Base-by-base conservation (phyloP, 73 alveolate species). In the Stentor roeselii region DNA sequence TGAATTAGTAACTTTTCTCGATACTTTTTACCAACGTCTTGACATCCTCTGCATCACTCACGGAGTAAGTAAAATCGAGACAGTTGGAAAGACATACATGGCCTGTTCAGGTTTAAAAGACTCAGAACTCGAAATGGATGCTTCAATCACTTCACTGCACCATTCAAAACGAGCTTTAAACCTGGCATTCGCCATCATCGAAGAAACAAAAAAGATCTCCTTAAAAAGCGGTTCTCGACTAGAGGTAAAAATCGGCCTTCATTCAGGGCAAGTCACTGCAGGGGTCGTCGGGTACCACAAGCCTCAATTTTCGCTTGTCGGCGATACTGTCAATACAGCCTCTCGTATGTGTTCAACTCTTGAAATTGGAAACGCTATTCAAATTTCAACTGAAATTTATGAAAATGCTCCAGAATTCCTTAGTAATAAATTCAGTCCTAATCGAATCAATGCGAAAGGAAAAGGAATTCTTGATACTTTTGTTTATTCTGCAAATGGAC, bases 301-400 rank as follows among this genome's bases (percentile, higher is more conserved):
- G 75, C 99, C 99, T 0, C 97, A 97, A 84, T 98, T 97, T 92
- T 93, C 99, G 36, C 90, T 98, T 40, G 95, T 98, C 35, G 99
- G 99, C 34, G 99, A 97, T 91, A 96, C 99, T 34, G 99, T 98
- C n/a, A 97, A 98, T 91, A 98, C 99, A 50, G 96, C 99, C 32
- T 92, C 98, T 67, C 92, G 99, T 86, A 98, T 97, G 95, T 93
- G 99, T 61, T 87, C 97, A 3, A 92, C 95, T 39, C 89, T 97
- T 39, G 87, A 87, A 76, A n/a, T 36, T 27, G n/a, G 15, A 21
- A 76, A 39, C 2, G 21, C 27, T 27, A 76, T 76, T 0, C 60
- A 41, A 76, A 76, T 76, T 14, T 76, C 84, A 21, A 41, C n/a
- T 21, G 60, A 37, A 39, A 37, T 36, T 3, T 76, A 76, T 76